A percentile compares a stretch with the other conserved stretches of the same genome.
phyloP scores from a whole-genome alignment of 495 filamentous ascomycete species.

The Penicillium nucicola region DNA sequence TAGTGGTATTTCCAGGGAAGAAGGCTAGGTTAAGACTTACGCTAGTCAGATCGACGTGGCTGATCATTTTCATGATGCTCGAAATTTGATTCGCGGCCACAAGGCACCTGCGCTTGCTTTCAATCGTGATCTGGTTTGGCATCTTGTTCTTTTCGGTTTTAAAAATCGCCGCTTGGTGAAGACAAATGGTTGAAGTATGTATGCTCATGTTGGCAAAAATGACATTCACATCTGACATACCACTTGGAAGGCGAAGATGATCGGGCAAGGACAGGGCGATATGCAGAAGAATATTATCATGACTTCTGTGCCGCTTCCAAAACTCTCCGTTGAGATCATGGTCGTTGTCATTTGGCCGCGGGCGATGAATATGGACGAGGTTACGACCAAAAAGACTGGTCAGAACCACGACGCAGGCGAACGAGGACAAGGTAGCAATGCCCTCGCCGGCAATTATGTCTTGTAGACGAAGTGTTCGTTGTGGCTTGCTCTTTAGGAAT shows the following conservation, averaged over 20 bases:
- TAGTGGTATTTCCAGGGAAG: constrained; percentile 11
- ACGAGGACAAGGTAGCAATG: constrained; percentile 67
- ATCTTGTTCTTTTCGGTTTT: constrained; percentile 90
- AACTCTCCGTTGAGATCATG: constrained; percentile 90
- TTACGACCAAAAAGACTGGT: constrained; percentile 93
- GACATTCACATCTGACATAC: constrained; percentile 76
- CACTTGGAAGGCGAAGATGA: constrained; percentile 76
- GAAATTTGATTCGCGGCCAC: constrained; percentile 92
- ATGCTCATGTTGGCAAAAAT: constrained; percentile 97
- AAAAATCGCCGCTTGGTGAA: constrained; percentile 97
- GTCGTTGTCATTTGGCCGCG: constrained; percentile 76
- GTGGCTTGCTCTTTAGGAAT: constrained; percentile 75
- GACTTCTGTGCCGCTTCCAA: constrained; percentile 86
- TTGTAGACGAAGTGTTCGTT: constrained; percentile 62
- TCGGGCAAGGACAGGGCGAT: constrained; percentile 79
- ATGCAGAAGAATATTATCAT: constrained; percentile 89
- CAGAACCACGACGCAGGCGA: constrained; percentile 79
- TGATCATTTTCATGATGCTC: constrained; percentile 94
- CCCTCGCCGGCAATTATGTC: constrained; percentile 73
- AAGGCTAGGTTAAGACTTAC: constrained; percentile 51
- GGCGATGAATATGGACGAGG: constrained; percentile 88
- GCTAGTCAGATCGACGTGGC: constrained; percentile 78
- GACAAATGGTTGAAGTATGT: constrained; percentile 93
- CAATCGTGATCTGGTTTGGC: constrained; percentile 69
- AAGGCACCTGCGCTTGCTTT: constrained; percentile 91